A percentile compares a stretch with the other conserved stretches of the same genome.
These are phyloP conservation scores for Dendryphion nanum DNA, from an alignment of 2,329 filamentous ascomycete genomes.

Conservation along the genomic window DNA sequence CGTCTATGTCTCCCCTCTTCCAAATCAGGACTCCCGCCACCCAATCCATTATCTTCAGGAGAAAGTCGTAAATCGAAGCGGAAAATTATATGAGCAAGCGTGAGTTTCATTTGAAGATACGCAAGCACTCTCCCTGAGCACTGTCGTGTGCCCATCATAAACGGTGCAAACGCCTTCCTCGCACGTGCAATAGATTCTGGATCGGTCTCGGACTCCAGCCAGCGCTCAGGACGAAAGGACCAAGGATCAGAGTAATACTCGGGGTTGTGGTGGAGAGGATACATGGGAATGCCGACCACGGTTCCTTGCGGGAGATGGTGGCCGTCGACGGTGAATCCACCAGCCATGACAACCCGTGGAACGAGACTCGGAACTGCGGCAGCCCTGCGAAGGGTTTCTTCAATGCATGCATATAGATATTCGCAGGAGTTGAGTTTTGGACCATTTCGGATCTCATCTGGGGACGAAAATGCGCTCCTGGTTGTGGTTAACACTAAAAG, in stretches of 20 bases:
- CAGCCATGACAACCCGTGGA: conserved; percentile 24
- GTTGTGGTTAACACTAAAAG: too few species aligned
- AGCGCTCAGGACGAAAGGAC: conserved; percentile 28
- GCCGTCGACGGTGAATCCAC: conserved; percentile 23
- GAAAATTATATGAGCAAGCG: conserved; percentile 59
- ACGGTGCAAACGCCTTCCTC: conserved; percentile 68
- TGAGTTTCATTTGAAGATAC: conserved; percentile 63
- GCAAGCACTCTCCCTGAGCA: conserved; percentile 69
- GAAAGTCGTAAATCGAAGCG: conserved; percentile 53
- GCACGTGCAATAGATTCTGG: conserved; percentile 36
- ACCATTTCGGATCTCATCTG: conserved; percentile 21
- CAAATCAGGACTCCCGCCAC: conserved; percentile 14
- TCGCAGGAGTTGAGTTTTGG: conserved; percentile 17
- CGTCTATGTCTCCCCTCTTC: conserved; percentile 18
- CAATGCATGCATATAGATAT: conserved; percentile 32
- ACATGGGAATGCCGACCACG: conserved; percentile 24
- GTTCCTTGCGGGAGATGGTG: conserved; percentile 17
- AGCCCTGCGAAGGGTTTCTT: conserved; percentile 30
- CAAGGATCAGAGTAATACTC: conserved; percentile 15
- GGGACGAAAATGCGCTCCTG: too few species aligned
- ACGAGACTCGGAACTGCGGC: conserved; percentile 25
- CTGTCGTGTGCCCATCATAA: conserved; percentile 58
- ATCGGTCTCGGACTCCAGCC: conserved; percentile 9
- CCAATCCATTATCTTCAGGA: conserved; percentile 11
- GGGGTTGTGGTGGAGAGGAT: conserved; percentile 19